Base-by-base conservation (phyloP, 2,329 filamentous ascomycete species). In the Diaporthe velutina region DNA sequence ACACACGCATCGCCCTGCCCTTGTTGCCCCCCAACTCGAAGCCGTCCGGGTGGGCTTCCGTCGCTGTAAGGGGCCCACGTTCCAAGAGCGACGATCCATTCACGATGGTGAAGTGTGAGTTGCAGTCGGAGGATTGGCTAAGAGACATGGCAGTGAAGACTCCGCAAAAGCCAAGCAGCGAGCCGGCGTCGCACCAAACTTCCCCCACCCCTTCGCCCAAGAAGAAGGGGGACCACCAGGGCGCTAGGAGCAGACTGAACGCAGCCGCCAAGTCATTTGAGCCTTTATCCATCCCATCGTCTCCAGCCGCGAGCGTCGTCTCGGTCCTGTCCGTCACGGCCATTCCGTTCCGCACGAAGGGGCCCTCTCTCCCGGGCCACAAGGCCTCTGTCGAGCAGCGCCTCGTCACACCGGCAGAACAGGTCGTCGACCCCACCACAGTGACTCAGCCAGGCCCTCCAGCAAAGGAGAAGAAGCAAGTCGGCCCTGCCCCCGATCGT, bases 211-310 rank as follows among this genome's bases (percentile, higher is more conserved):
- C 73, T 3, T 75, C 75, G 4, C 70, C 73, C 7, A 42, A 67
- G 28, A 75, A 70, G 50, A 45, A 50, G 45, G 2, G n/a, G 3
- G 35, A 40, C 17, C 52, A 6, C 71, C 71, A n/a, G 60, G 57
- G 35, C 25, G 19, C 33, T 38, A 74, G 30, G n/a, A 42, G 1
- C 35, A 58, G 25, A 22, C 48, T 78, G 28, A 79, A 79, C 61
- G 78, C 78, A 1, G 52, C 70, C 3, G 78, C 77, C 33, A 70
- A 76, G 60, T 61, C 76, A 45, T 79, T 79, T 25, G 50, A 73
- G 2, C 76, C 77, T 12, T 52, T 71, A 9, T 57, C 71, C 19
- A n/a, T 50, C 3, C 50, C 68, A 13, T 40, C 71, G 2, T 74
- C 74, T n/a, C 58, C 71, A 3, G 17, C 67, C 8, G 17, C 9